Conservation (phyloP, 164 flowering plant species). For the Nymphaea thermarum region DNA sequence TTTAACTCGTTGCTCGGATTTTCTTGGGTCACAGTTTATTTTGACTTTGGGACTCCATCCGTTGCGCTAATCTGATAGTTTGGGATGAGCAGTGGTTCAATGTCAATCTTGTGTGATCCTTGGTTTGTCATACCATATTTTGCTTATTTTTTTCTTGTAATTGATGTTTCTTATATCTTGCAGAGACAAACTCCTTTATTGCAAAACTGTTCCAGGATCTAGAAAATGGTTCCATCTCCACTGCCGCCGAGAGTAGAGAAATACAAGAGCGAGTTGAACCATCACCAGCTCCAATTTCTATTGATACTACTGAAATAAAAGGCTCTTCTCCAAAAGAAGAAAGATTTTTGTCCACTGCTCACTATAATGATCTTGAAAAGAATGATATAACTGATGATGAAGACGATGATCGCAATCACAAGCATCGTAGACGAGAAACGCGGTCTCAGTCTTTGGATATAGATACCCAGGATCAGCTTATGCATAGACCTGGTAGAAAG, state of each 20-base stretch:
- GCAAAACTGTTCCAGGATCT: constrained; percentile 20
- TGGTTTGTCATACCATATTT: not conserved
- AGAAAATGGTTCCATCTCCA: constrained; percentile 17
- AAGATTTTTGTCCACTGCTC: constrained; percentile 37
- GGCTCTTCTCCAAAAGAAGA: constrained; percentile 37
- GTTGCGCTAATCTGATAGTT: no score
- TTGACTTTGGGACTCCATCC: no score
- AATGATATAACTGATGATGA: constrained; percentile 84
- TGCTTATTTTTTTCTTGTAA: not conserved
- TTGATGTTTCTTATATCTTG: constrained; percentile 1
- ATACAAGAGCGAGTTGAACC: constrained; percentile 12
- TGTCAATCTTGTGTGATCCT: not conserved
- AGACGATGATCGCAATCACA: constrained; percentile 93
- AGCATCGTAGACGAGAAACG: constrained; percentile 74
- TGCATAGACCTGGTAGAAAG: constrained; percentile 46
- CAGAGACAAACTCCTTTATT: constrained; percentile 23
- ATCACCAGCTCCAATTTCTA: constrained; percentile 6
- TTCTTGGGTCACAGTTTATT: no score
- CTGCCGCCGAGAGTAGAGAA: constrained; percentile 9
- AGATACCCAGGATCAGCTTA: constrained; percentile 32
- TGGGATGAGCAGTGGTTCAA: not conserved
- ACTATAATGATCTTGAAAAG: constrained; percentile 66
- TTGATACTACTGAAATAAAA: constrained; percentile 34
- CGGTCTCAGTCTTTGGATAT: constrained; percentile 58
- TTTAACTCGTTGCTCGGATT: no score